Evolutionary conservation across 2,329 filamentous ascomycete genomes (phyloP), one percentile per base, ranked within the genome.

Genomic region (Cladophialophora immunda): DNA sequence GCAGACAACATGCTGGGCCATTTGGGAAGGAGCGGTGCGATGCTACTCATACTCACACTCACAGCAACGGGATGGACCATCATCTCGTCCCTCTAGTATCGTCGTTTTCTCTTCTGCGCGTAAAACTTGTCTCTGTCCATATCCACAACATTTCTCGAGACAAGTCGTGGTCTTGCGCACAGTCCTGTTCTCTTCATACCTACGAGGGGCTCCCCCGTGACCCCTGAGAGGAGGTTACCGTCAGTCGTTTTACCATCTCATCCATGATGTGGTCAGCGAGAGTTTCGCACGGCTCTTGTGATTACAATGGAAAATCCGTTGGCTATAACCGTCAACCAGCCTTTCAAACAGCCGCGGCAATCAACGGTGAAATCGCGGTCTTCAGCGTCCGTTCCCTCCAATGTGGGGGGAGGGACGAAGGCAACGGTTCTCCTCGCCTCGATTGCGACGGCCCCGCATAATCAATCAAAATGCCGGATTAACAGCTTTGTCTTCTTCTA

Each of bases 291-390:
- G 19, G 45, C 19, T 50, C 8, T 41, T 15, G 34, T 9, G 17
- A 41, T 41, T n/a, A 41, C 19, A 13, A 25, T 25, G 45, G 9
- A 11, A 50, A 25, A 50, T 7, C 4, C 45, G 4, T 22, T 50
- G 38, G 17, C 38, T 19, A 3, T n/a, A 11, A 4, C 15, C 38
- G n/a, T 19, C 17, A n/a, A 2, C 6, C 3, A 34, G 3, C 6
- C 27, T 32, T 7, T n/a, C 52, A 13, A 25, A 34, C 52, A 55
- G 17, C 58, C 58, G 41, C 58, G 58, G 58, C 58, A 53, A 27
- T 53, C 17, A 30, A 61, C 58, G 47, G 58, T 30, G n/a, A 19
- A 59, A 41, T 61, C 58, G 22, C 58, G 58, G 58, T 29, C n/a
- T 34, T 19, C 13, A 3, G 45, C 9, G 19, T 25, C 22, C 41